Base-by-base conservation (phyloP, 768 basidiomycete species). In the Leucosporidium scottii region DNA sequence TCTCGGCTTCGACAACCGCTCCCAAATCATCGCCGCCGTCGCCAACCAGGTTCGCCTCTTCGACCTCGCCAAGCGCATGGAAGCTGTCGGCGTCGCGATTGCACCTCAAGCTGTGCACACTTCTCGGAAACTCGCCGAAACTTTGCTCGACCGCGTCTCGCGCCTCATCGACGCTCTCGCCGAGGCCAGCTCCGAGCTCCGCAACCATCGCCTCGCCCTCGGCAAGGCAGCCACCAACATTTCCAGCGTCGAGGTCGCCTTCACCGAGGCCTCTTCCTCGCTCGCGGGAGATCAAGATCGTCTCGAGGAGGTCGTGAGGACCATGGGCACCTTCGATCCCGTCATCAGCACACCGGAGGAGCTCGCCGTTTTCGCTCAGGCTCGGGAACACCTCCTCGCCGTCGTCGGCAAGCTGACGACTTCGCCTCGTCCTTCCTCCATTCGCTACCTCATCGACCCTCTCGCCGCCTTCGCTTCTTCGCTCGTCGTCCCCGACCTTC, bases 1-100 rank as follows among this genome's bases (percentile, higher is more conserved):
- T 23, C n/a, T 66, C 44, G 48, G 65, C 6, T 62, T 69, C 51
- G 71, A 72, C 18, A 65, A 72, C 55, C 71, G 71, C 36, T 1
- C 50, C 10, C 62, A 54, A 0, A 59, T 72, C 18, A 21, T 72
- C 63, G 65, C 34, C 0, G 59, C 71, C 4, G 27, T 51, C 7
- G 1, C 21, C 28, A 23, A 31, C 9, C 65, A 62, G 27, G 13
- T 64, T 20, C 65, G 54, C 23, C 67, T 72, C 44, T 34, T 58
- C 17, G 59, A 36, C 18, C n/a, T 72, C 59, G 55, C 59, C 44
- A 49, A 30, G 8, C 65, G 67, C 1, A n/a, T 72, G 44, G 62
- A 64, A 25, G 15, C 12, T 15, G 20, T 54, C 6, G 21, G 57
- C 20, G 25, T 34, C 4, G 7, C 34, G 0, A 17, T 3, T 0